These are phyloP conservation scores for Globisporangium lucens DNA, from an alignment of 352 stramenopile species.

Conservation along the genomic window DNA sequence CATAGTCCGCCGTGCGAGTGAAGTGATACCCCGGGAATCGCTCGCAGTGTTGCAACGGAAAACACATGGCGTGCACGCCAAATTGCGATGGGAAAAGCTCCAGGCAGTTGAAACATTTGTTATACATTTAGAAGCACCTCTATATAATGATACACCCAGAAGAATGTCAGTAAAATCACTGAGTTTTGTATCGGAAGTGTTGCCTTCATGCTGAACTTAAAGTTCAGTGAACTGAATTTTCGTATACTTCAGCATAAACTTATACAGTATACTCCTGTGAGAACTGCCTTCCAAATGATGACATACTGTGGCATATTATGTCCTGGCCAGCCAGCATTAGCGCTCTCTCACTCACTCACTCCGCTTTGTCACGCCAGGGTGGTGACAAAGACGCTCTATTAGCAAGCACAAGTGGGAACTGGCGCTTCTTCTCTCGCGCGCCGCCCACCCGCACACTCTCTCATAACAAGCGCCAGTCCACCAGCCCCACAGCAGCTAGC, in stretches of 20 bases:
- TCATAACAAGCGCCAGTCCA: background rate
- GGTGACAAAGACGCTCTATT: background rate
- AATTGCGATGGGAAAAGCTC: background rate
- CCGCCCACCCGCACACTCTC: background rate
- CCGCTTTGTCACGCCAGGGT: background rate
- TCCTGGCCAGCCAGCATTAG: background rate
- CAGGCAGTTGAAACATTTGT: background rate
- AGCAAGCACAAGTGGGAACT: background rate
- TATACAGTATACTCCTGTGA: background rate
- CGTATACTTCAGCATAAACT: background rate
- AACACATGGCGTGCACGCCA: background rate
- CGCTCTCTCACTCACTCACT: background rate
- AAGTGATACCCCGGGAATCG: background rate
- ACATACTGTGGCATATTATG: background rate
- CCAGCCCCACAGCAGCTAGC: background rate
- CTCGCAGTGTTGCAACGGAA: background rate
- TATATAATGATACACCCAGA: background rate
- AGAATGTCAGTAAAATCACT: background rate
- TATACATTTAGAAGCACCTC: background rate
- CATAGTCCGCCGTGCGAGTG: background rate
- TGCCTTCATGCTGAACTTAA: background rate
- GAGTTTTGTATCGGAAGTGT: background rate
- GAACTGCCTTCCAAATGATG: background rate
- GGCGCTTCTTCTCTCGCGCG: slow-evolving; percentile 1
- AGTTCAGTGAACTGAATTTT: background rate